phyloP scores from a whole-genome alignment of 768 basidiomycete species.

The Collybiopsis confluens region DNA sequence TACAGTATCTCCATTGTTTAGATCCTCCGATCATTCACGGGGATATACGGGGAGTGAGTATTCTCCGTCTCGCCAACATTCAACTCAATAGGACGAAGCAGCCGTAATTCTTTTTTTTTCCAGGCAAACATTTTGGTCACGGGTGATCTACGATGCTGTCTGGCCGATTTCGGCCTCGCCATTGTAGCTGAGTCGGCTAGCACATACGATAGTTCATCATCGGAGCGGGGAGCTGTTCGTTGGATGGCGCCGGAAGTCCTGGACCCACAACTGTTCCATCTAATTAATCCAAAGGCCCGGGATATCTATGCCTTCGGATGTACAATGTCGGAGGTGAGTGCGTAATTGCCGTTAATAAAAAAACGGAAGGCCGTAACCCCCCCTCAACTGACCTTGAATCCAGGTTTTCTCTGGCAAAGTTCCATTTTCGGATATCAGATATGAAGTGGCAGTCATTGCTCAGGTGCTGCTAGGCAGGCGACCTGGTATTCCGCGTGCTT shows the following conservation, averaged over 20 bases:
- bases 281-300: background rate
- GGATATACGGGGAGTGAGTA: slow-evolving; percentile 2
- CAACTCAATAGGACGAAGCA: no score
- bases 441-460: slow-evolving; percentile 1
- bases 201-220: background rate
- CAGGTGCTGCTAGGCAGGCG: background rate
- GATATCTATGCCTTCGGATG: slow-evolving; percentile 10
- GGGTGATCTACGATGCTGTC: slow-evolving; percentile 1
- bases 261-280: background rate
- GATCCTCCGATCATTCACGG: slow-evolving; percentile 7
- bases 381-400: no score
- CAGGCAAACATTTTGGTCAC: slow-evolving; percentile 5
- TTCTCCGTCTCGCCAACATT: background rate
- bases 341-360: background rate
- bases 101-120: no score
- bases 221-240: background rate
- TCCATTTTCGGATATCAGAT: slow-evolving; percentile 5
- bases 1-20: slow-evolving; percentile 6
- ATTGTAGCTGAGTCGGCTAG: background rate
- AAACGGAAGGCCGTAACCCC: no score
- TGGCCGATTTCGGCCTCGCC: slow-evolving; percentile 5
- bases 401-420: slow-evolving; percentile 2
- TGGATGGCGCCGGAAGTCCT: slow-evolving; percentile 6
- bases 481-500: background rate
- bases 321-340: slow-evolving; percentile 1